Conservation (phyloP, 129 eudicot species). For the Pseudognaphalium luteoalbum region DNA sequence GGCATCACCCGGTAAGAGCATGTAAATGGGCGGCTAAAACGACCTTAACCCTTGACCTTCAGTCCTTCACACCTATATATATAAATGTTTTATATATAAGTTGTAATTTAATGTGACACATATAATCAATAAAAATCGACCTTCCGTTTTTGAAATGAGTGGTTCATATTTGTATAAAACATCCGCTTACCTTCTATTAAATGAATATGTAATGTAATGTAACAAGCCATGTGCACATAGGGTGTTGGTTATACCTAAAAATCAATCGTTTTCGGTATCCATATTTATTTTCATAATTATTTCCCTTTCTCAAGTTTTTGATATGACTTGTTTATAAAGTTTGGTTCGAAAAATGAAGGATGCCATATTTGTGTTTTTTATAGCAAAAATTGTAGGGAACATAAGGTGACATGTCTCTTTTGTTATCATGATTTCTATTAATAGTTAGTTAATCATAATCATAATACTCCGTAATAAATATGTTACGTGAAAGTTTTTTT, state of each 20-base stretch:
- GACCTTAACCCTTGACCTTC: no score
- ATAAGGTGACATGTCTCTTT: not conserved
- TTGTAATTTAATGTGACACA: not conserved
- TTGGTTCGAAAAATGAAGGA: not conserved
- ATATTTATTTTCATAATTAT: not conserved
- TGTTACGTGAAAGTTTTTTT: not conserved
- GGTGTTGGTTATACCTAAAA: slow-evolving; percentile 23
- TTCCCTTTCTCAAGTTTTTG: not conserved
- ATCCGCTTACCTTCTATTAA: slow-evolving; percentile 1
- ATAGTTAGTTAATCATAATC: not conserved
- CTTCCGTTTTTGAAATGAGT: not conserved
- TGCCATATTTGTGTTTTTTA: not conserved
- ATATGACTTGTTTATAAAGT: not conserved
- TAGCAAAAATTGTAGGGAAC: not conserved
- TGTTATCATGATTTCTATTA: not conserved
- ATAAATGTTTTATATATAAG: no score
- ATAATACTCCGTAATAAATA: not conserved
- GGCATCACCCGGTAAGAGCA: no score
- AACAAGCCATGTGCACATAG: slow-evolving; percentile 36
- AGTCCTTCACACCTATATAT: no score
- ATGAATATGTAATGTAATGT: slow-evolving; percentile 11
- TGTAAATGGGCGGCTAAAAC: no score
- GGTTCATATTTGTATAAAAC: slow-evolving; percentile 9
- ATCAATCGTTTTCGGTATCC: slow-evolving; percentile 17
- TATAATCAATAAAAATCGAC: not conserved